Base-by-base conservation (phyloP, 2,329 filamentous ascomycete genomes). In the Phialocephala subalpina region DNA sequence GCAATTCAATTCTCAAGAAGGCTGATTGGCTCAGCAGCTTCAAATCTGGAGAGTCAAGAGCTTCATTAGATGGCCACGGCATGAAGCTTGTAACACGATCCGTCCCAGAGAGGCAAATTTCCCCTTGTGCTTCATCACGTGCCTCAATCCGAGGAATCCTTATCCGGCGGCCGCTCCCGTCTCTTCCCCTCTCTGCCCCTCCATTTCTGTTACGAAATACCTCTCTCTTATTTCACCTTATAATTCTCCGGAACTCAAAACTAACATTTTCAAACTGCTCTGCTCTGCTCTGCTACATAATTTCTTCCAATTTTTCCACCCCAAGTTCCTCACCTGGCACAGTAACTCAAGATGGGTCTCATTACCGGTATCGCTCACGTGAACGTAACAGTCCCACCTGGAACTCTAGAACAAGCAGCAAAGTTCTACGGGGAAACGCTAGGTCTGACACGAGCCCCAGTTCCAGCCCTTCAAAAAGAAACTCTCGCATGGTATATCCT, bases 341-440 rank as follows among this genome's bases (percentile, higher is more conserved):
- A 57, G 27, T 20, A 7, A 57, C 45, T 49, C 45, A 14, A 6
- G 36, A 66, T 66, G 64, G 53, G 49, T 49, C 36, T 73, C 66
- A 87, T 88, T 72, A 79, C 81, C 42, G 83, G 84, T 40, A 78
- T 88, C 60, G 82, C 84, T 2, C 85, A 88, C 76, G 78, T 89
- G 67, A 89, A 89, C 73, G 78, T 89, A 56, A 81, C 83, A n/a
- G 84, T 89, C 11, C 86, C 86, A 0, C 73, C 74, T 0, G 83
- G 80, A 63, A 86, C 84, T 0, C 79, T 89, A 36, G 77, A 80
- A 22, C 78, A 80, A 12, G 86, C 87, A 2, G 76, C 79, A 22
- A 79, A 79, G 11, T 89, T 89, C 77, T 89, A 89, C 76, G 81
- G 77, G 63, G 73, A 76, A 1, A 89, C 86, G 0, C 80, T 90